Evolutionary conservation across 2,329 filamentous ascomycete species (phyloP).

Genomic region (Alternaria arborescens): DNA sequence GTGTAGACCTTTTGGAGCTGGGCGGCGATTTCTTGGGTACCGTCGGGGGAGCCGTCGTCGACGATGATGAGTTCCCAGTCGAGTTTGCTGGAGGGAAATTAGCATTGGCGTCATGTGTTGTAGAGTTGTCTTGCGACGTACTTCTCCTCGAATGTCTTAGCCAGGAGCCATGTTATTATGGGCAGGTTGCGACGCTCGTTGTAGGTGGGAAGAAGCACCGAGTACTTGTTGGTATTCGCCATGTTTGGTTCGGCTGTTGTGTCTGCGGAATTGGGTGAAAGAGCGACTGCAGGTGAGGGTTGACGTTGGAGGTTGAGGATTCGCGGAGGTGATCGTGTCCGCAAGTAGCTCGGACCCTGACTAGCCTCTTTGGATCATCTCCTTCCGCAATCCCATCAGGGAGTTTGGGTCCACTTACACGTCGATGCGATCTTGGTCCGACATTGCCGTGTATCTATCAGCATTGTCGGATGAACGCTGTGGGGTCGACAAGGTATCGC

Average conservation of each 20-base stretch:
- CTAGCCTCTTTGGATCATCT: slow-evolving; percentile 33
- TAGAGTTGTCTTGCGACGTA: slow-evolving; percentile 56
- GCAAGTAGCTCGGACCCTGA: slow-evolving; percentile 28
- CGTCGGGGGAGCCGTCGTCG: slow-evolving; percentile 96
- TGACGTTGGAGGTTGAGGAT: slow-evolving; percentile 20
- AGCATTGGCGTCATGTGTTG: background rate
- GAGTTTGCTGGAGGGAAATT: slow-evolving; percentile 70
- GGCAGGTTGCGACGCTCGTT: slow-evolving; percentile 98
- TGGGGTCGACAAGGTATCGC: background rate
- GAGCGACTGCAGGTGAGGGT: slow-evolving; percentile 41
- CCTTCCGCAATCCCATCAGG: slow-evolving; percentile 9
- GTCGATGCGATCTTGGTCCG: background rate
- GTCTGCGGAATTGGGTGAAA: slow-evolving; percentile 29
- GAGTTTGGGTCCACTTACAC: background rate
- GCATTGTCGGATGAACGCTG: background rate
- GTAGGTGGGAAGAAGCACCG: slow-evolving; percentile 96
- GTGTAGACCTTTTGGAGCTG: slow-evolving; percentile 89
- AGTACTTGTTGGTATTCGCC: slow-evolving; percentile 79
- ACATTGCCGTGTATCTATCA: background rate
- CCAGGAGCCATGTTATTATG: slow-evolving; percentile 92
- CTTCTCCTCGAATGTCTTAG: slow-evolving; percentile 90
- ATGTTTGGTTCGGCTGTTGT: slow-evolving; percentile 31
- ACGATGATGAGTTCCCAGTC: slow-evolving; percentile 98
- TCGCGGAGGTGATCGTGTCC: slow-evolving; percentile 40
- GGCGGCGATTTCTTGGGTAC: slow-evolving; percentile 87